Base-by-base conservation (phyloP, 2,329 filamentous ascomycete species). In the Nemania serpens region DNA sequence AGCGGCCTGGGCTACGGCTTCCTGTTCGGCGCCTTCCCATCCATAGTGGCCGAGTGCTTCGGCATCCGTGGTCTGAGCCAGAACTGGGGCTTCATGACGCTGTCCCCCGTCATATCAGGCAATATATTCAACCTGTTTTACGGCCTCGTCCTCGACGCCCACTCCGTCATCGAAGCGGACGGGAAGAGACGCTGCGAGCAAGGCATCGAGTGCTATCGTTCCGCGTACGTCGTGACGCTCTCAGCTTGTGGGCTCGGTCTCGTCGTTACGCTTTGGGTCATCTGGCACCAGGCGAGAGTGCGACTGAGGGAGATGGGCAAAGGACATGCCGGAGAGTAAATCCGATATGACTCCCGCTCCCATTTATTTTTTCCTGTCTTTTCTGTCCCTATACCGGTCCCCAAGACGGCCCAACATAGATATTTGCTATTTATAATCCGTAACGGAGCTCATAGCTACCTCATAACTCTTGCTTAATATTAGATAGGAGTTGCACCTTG, bases 51-150 rank as follows among this genome's bases (percentile, higher is more conserved):
- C 6, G 93, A 98, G 73, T 89, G 90, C 0, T 99, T 99, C 74
- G 95, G 95, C 7, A 90, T 97, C 25, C 84, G 89, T 62, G 94
- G 93, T 1, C 81, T 99, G 48, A 93, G 90, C 57, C 91, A 97
- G 73, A 99, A 98, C 72, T 99, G 95, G 94, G 95, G 95, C 13
- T 89, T 90, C 69, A 96, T 99, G 88, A 97, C 92, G 0, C 80
- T 97, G 49, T 89, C 91, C 2, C 93, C 94, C 0, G 91, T 97
- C 2, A 76, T 97, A 29, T 93, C 89, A 9, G 93, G 92, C 51
- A 96, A 98, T 69, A 75, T 97, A 20, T 98, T 96, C 82, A 99
- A 98, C 73, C 78, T 97, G 1, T 87, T 95, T 59, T 99, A 98
- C 73, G 95, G 95, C 50, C 78, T 75, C 15, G 87, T 97, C 0